Base-by-base conservation (phyloP, 345 rosid genomes). In the Mallotus nudiflorus region DNA sequence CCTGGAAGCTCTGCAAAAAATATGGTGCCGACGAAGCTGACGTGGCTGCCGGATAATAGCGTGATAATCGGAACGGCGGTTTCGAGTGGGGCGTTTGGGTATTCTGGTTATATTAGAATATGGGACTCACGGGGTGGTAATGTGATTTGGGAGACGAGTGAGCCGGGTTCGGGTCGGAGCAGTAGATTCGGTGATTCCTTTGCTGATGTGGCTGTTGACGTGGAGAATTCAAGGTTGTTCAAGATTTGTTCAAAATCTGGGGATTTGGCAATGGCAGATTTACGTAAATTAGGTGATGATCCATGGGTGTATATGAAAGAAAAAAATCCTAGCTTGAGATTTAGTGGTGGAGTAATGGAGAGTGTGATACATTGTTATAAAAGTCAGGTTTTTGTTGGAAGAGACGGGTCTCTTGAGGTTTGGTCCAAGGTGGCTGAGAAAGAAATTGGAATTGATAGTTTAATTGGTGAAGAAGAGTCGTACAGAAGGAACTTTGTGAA, bases 121-220 rank as follows among this genome's bases (percentile, higher is more conserved):
- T 92, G 97, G 99, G 99, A 94, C 72, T 89, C 97, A 0, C 80
- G 97, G 73, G 66, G 86, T 0, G 77, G 82, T 18, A 54, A 48
- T 22, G 85, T 90, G 62, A 85, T 89, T 4, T 94, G 98, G 98
- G 97, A 91, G 68, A 88, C 96, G 24, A 90, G 57, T 67, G 98
- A 94, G 84, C 98, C 98, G 16, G 97, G 98, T 1, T 85, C 95
- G 9, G 97, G 97, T 18, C 85, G 97, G 51, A 92, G 97, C 78
- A 90, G 90, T 70, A 75, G 97, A 77, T 91, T 73, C 67, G 97
- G 97, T 12, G 98, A 94, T 67, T 77, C 98, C 0, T 88, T 94
- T 44, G 95, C 98, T 0, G 96, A 94, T 54, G 86, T 84, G 46
- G 96, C 82, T 44, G 91, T 82, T 0, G 97, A 94, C 63, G 77